Conservation (phyloP, 2,329 filamentous ascomycete genomes). For the Verticillium isaacii region DNA sequence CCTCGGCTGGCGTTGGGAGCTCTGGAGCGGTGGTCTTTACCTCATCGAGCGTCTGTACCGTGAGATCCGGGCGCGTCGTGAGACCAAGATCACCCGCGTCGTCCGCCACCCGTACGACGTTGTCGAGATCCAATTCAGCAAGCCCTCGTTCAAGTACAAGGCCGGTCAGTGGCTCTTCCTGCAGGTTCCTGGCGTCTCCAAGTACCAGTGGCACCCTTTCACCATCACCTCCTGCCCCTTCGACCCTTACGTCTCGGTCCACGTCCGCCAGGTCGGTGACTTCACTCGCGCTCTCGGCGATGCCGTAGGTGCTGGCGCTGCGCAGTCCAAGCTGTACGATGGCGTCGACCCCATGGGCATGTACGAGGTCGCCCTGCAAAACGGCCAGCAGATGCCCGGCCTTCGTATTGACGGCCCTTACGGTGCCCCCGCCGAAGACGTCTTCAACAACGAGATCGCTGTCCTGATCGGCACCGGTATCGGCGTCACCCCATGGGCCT, state of each 20-base stretch:
- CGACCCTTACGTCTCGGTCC: conserved; percentile 89
- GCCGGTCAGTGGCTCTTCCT: conserved; percentile 97
- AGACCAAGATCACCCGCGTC: conserved; percentile 88
- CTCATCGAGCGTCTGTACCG: conserved; percentile 84
- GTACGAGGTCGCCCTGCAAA: conserved; percentile 94
- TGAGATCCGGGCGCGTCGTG: conserved; percentile 77
- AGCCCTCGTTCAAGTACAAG: conserved; percentile 97
- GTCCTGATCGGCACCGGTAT: conserved; percentile 84
- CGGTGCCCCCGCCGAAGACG: conserved; percentile 93
- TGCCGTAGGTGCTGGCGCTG: conserved; percentile 83
- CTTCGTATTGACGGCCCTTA: conserved; percentile 94
- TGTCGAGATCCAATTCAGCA: conserved; percentile 94
- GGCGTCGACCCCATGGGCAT: conserved; percentile 89
- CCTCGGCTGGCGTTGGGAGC: conserved; percentile 95
- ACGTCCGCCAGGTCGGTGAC: conserved; percentile 94
- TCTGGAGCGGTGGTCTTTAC: conserved; percentile 81
- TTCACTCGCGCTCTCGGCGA: conserved; percentile 94
- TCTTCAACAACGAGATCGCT: conserved; percentile 89
- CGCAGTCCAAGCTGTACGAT: conserved; percentile 86
- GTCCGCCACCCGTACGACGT: conserved; percentile 95
- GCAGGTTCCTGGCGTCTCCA: conserved; percentile 83
- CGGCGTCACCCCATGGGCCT: conserved; percentile 81
- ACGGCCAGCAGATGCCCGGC: conserved; percentile 85
- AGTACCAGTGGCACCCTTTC: conserved; percentile 96
- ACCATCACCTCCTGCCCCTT: conserved; percentile 98